Evolutionary conservation across 441 rosid genomes (phyloP).

Genomic region (Gossypium aridum): DNA sequence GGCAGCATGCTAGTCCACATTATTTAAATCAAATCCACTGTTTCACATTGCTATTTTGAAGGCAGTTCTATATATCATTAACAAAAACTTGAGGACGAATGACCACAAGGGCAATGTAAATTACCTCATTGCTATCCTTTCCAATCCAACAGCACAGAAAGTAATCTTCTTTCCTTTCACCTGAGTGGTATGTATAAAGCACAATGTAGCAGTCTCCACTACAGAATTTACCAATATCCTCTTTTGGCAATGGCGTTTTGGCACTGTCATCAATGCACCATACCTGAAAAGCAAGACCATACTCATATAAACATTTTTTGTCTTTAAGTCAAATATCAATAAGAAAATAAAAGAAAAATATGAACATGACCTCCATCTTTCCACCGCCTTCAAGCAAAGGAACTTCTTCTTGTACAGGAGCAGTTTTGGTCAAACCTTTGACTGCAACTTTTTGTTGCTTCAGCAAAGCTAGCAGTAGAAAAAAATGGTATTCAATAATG

Average conservation of each 20-base stretch:
- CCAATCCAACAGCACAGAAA: constrained; percentile 93
- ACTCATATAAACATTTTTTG: not conserved
- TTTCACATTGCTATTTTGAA: not conserved
- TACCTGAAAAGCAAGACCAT: constrained; percentile 41
- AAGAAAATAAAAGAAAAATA: constrained; percentile 17
- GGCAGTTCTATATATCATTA: not conserved
- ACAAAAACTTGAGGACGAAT: not conserved
- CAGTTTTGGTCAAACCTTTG: constrained; percentile 34
- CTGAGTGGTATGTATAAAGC: constrained; percentile 82
- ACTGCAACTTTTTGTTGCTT: constrained; percentile 97
- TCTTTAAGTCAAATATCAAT: constrained; percentile 10
- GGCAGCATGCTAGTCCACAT: not conserved
- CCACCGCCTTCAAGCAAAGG: constrained; percentile 98
- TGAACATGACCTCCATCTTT: constrained; percentile 76
- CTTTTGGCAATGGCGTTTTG: constrained; percentile 69
- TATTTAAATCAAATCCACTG: not conserved
- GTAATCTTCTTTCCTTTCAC: constrained; percentile 94
- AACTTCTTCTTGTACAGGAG: constrained; percentile 62
- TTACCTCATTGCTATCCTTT: constrained; percentile 82
- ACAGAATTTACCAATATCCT: constrained; percentile 89
- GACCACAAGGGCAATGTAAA: constrained; percentile 4
- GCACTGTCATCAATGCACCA: constrained; percentile 82
- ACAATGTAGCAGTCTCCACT: constrained; percentile 94
- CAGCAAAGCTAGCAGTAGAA: constrained; percentile 58
- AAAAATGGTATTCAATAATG: constrained; percentile 17